Percentiles rank a stretch among this genome's conserved stretches.
phyloP scores from a whole-genome alignment of 768 basidiomycete genomes.

The Mycena metata region DNA sequence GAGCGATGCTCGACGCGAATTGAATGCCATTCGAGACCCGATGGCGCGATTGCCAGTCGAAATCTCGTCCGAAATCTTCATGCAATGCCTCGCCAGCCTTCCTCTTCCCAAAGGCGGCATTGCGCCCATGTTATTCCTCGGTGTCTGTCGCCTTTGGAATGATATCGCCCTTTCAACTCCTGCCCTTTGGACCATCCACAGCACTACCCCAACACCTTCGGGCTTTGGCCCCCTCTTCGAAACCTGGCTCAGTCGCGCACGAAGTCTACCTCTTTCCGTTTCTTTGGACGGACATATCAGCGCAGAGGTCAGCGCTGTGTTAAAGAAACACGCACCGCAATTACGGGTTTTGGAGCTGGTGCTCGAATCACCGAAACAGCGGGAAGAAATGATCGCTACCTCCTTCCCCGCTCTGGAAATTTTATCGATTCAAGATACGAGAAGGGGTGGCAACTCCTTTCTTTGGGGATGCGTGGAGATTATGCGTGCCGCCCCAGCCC shows the following conservation, averaged over 20 bases:
- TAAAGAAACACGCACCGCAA: too few relatives aligned
- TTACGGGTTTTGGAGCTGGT: too few relatives aligned
- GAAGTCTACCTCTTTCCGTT: not conserved
- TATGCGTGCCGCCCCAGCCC: too few relatives aligned
- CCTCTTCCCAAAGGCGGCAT: not conserved
- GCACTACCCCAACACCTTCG: not conserved
- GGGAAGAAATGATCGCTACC: too few relatives aligned
- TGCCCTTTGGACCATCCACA: not conserved
- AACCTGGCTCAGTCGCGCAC: not conserved
- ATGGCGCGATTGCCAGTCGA: slow-evolving; percentile 13
- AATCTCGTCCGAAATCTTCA: slow-evolving; percentile 9
- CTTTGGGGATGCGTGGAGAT: too few relatives aligned
- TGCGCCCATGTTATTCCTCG: not conserved
- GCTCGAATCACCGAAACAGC: too few relatives aligned
- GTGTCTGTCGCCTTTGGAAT: not conserved
- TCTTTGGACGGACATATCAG: too few relatives aligned
- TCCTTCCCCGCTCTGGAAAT: too few relatives aligned
- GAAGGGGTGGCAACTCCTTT: too few relatives aligned
- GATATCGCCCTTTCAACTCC: not conserved
- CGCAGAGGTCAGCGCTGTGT: too few relatives aligned
- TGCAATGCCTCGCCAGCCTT: not conserved
- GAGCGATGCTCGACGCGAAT: slow-evolving; percentile 1
- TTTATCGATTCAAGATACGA: too few relatives aligned
- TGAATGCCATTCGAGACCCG: slow-evolving; percentile 22
- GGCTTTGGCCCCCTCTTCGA: not conserved